Evolutionary conservation across 129 eudicot species (phyloP).

Genomic region (Chrysanthemum makinoi): DNA sequence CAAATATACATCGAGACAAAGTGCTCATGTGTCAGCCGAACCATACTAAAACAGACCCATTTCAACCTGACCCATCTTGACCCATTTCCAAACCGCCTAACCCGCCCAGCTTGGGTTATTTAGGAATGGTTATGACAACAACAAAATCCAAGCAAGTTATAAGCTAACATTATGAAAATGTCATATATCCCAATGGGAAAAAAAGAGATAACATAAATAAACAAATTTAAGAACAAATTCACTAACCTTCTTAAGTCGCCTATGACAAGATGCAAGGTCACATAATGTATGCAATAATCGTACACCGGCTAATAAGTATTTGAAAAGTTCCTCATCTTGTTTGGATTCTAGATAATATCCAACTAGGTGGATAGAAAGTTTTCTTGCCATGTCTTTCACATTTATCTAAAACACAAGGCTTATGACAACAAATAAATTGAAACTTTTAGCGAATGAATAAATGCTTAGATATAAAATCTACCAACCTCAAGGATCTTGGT

Average conservation of each 20-base stretch:
- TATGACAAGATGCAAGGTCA: slow-evolving; percentile 54
- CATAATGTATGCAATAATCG: slow-evolving; percentile 58
- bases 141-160: too few species aligned
- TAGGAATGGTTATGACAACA: too few species aligned
- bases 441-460: neutral
- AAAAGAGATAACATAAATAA: too few species aligned
- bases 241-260: slow-evolving; percentile 62
- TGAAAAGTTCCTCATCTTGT: slow-evolving; percentile 47
- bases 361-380: slow-evolving; percentile 59
- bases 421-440: neutral
- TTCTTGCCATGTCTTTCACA: slow-evolving; percentile 48
- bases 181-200: too few species aligned
- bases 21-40: too few species aligned
- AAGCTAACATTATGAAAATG: too few species aligned
- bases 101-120: too few species aligned
- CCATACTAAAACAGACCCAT: too few species aligned
- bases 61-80: too few species aligned
- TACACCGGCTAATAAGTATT: slow-evolving; percentile 54
- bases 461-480: neutral
- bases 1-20: too few species aligned
- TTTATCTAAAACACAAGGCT: slow-evolving; percentile 51
- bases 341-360: slow-evolving; percentile 37
- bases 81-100: too few species aligned
- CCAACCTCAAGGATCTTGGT: slow-evolving; percentile 41
- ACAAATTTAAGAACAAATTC: too few species aligned